Conservation (phyloP, 1,139 yeast species). For the Taphrina deformans region DNA sequence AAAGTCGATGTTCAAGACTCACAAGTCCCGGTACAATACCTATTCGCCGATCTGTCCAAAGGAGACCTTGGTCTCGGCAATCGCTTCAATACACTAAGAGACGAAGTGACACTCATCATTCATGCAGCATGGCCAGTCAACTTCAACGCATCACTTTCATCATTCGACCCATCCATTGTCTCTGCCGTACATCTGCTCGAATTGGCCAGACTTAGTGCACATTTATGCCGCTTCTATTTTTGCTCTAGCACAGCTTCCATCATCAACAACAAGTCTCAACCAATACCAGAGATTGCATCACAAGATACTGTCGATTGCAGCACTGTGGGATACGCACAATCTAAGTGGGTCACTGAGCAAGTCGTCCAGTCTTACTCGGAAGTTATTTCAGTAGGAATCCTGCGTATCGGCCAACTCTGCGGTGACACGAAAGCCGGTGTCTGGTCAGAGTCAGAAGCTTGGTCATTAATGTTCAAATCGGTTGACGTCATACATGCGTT, state of each 20-base stretch:
- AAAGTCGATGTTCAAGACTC: conserved; percentile 27
- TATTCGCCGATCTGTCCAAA: conserved; percentile 1
- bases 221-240: conserved; percentile 34
- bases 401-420: conserved; percentile 37
- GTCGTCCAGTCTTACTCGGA: conserved; percentile 12
- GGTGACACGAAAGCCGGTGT: conserved; percentile 36
- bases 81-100: conserved; percentile 5
- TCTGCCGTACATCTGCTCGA: conserved; percentile 32
- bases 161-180: conserved; percentile 30
- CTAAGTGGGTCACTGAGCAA: conserved; percentile 37
- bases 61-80: conserved; percentile 35
- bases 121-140: conserved; percentile 39
- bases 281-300: conserved; percentile 33
- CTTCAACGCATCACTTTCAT: conserved; percentile 34
- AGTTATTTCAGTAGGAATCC: conserved; percentile 26
- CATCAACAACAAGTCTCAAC: conserved; percentile 32
- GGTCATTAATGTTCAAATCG: conserved; percentile 37
- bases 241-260: conserved; percentile 38
- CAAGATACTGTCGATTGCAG: conserved; percentile 30
- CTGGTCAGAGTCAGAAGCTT: conserved; percentile 38
- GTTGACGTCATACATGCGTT: conserved; percentile 36
- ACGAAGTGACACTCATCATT: conserved; percentile 32
- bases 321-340: conserved; percentile 38
- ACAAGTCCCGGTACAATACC: conserved; percentile 13
- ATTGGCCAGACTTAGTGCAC: conserved; percentile 20